These are phyloP conservation scores for Thelephora ganbajun DNA, from an alignment of 768 basidiomycete species.

Conservation along the genomic window DNA sequence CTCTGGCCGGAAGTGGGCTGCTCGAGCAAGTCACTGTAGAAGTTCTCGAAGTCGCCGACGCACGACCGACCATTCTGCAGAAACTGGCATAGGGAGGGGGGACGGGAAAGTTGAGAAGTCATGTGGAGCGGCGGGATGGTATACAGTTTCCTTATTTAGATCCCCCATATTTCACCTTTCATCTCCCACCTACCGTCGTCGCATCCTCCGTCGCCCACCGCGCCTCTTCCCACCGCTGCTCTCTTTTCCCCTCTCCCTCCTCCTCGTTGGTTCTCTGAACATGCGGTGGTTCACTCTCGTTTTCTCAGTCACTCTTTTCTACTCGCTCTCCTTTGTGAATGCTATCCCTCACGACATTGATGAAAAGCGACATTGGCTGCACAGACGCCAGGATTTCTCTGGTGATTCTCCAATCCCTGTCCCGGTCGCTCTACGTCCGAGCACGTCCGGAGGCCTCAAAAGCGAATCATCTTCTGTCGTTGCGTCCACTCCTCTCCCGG, in stretches of 20 bases:
- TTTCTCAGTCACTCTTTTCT: no score
- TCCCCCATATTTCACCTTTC: not conserved
- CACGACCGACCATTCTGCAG: not conserved
- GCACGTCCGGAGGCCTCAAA: not conserved
- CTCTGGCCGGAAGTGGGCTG: not conserved
- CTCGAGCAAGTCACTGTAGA: not conserved
- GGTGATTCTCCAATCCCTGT: not conserved
- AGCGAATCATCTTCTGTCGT: not conserved
- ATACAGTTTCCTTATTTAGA: not conserved
- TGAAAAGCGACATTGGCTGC: not conserved
- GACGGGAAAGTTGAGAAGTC: not conserved
- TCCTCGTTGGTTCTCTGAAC: not conserved
- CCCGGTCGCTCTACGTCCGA: not conserved
- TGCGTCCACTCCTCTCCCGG: not conserved
- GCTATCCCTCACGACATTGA: not conserved
- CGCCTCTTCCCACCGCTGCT: not conserved
- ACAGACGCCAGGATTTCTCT: no score
- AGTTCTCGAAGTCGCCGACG: not conserved
- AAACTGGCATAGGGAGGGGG: not conserved
- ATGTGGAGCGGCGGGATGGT: not conserved
- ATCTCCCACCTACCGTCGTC: not conserved
- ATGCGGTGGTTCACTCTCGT: no score
- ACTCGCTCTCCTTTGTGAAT: no score
- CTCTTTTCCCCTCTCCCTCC: not conserved
- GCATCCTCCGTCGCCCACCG: not conserved